Base-by-base conservation (phyloP, 345 rosid species). In the Hirschfeldia incana region DNA sequence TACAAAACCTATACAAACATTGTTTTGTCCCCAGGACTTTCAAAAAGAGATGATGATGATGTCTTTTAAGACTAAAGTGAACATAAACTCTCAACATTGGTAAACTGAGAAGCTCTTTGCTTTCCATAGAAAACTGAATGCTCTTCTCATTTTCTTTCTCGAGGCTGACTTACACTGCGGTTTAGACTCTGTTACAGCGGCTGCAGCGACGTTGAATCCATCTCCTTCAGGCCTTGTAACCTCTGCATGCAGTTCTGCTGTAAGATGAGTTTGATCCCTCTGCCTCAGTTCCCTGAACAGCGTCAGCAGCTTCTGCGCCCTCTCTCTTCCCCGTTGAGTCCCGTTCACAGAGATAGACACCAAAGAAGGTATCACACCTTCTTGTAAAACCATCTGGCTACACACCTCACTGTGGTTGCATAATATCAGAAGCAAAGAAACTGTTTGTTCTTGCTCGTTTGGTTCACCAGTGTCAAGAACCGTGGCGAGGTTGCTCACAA, bases 341-440 rank as follows among this genome's bases (percentile, higher is more conserved):
- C 99, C 99, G 12, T 91, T 93, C 30, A 93, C 93, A 0, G 97
- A 91, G 1, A 95, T 85, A 12, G 99, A 95, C 71, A 95, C 99
- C 66, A 95, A 76, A 32, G 96, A 89, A n/a, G 99, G 99, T 70
- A 95, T 93, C 26, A 91, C 99, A 4, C 99, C 99, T 85, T 95
- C 99, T 74, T 91, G 99, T 69, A 95, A 76, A 39, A 91, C 97
- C 89, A 95, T 78, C 66, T 90, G 91, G 75, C 92, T 78, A 84
- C 99, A 93, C 2, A 81, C 75, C 63, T 95, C 97, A 64, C 86
- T 89, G 49, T 93, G 91, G 0, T 77, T 86, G 78, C 99, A 95
- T 71, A 95, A 76, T 26, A 85, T 74, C 60, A 90, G 26, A 76
- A 95, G 93, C 83, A 94, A 89, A 3, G 92, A 80, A 32, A 85